Percentiles rank a stretch among this genome's conserved stretches.
Conservation (phyloP, 352 stramenopile genomes). For the Albugo candida region DNA sequence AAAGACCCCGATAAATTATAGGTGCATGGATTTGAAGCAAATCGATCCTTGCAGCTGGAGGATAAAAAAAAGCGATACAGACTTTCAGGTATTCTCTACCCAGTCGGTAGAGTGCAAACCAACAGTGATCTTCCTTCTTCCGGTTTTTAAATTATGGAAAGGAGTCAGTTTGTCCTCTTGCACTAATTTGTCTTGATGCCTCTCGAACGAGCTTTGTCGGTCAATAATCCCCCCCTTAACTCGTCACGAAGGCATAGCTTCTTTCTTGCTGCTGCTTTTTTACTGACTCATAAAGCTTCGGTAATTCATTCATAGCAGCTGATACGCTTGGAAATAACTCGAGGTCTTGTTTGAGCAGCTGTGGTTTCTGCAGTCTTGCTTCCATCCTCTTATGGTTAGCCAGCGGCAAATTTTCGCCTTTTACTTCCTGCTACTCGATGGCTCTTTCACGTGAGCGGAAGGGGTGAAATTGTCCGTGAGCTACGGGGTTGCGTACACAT, state of each 20-base stretch:
- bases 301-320: not conserved
- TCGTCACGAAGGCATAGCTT: not conserved
- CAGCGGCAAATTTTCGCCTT: conserved; percentile 10
- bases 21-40: no score
- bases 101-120: conserved; percentile 27
- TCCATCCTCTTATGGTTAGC: conserved; percentile 40
- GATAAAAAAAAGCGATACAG: no score
- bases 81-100: conserved; percentile 37
- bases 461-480: no score
- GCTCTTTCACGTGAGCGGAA: no score
- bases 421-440: not conserved
- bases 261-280: not conserved
- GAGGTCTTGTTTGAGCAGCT: conserved; percentile 39
- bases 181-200: conserved; percentile 42
- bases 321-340: conserved; percentile 17
- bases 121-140: conserved; percentile 15
- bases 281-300: not conserved
- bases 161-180: conserved; percentile 33
- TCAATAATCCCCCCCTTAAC: not conserved
- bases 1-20: conserved; percentile 92
- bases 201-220: conserved; percentile 10
- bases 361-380: conserved; percentile 29
- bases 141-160: conserved; percentile 33
- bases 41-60: no score
- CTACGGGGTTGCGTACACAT: no score